Evolutionary conservation across 768 basidiomycete genomes (phyloP), one percentile per base, ranked within the genome.

Genomic region (Boletellus ananiceps): DNA sequence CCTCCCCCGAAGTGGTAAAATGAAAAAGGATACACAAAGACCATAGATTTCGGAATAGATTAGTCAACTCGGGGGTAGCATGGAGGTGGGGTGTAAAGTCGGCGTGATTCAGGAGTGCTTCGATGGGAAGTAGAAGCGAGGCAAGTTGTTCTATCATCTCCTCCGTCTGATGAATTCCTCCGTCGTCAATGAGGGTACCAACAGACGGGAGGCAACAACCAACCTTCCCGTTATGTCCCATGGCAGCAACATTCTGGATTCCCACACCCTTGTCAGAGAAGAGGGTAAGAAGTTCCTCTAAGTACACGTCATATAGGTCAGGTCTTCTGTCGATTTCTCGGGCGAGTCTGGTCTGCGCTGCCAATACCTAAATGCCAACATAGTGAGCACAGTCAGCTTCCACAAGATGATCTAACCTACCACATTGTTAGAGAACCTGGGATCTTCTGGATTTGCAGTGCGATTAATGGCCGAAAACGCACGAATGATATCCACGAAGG

Each of bases 21-120:
- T 85, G 80, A 59, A 95, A 93, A 14, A 95, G 78, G 21, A 88
- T 80, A 63, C 90, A 93, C 16, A 97, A 69, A 68, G 94, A 93
- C 95, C 95, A 99, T 69, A 93, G 76, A 60, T 91, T 93, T 38
- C 93, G 81, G 78, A 96, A 98, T 18, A 92, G 72, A 5, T 82
- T 73, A 11, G 86, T 82, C 12, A 91, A 63, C 19, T 82, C 82
- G 5, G 81, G 62, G 0, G 83, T 74, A 16, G 82, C 68, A 23
- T 75, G 67, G 15, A 73, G 45, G 31, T 82, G 77, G 2, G 86
- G 81, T 39, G 77, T 74, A 65, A 87, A 88, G 51, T 84, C 81
- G 13, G 68, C 57, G 58, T 93, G 89, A 31, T 76, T 70, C 19
- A 99, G 76, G 19, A 96, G 77, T 1, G 90, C 86, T 61, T 95